Evolutionary conservation across 2,329 filamentous ascomycete genomes (phyloP), one percentile per base, ranked within the genome.

Genomic region (Claviceps quebecensis): DNA sequence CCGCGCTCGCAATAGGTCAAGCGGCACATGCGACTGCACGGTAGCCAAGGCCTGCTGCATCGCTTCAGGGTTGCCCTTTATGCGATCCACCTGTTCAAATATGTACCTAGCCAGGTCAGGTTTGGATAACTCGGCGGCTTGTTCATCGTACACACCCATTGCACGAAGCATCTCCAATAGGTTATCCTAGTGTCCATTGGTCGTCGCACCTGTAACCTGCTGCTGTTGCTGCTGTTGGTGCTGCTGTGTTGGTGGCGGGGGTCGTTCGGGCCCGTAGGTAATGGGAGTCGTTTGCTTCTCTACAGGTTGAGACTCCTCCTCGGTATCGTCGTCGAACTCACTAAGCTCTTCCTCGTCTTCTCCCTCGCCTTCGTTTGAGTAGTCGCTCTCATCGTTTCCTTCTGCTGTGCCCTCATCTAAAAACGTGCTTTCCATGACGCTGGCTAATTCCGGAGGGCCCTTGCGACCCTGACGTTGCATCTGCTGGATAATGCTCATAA

Each of bases 381-480:
- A 82, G 56, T 83, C 81, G 60, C 76, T 82, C 56, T 82, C 79
- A 45, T 55, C 48, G 36, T 76, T 77, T 26, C 72, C 76, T 48
- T 78, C 77, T 38, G 57, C 60, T 47, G 71, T 70, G 43, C 69
- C 70, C 48, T 72, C 69, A 58, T 76, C 76, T 34, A 78, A 75
- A 57, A 83, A 81, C 67, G 65, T 74, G 62, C 63, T 78, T 65
- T 80, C 82, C 56, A 78, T 72, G 57, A 77, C 78, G 56, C 72
- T 76, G 52, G 72, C 77, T 69, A 79, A 73, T 53, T 80, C 82
- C 53, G 86, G 78, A 4, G 79, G 75, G 50, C 82, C 78, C 51
- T 88, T 88, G 54, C 91, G 83, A 16, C 91, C 90, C 63, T 96
- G 90, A 57, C 87, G 86, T 67, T 97, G 91, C 88, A 97, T 95